Conservation (phyloP, 169 alveolate species). For the Cryptosporidium sp. region DNA sequence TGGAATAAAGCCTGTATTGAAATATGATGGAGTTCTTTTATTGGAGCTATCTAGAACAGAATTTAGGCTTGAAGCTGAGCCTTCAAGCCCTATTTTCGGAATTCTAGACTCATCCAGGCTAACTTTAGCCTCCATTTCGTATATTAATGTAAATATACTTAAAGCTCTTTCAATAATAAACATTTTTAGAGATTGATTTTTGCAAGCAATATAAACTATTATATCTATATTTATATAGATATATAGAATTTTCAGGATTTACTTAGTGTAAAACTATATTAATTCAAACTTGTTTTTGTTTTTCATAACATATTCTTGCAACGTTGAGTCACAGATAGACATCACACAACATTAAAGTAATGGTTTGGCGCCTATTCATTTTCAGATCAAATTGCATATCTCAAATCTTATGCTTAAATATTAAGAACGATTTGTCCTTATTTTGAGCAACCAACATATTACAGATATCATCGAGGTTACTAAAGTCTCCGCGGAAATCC, state of each 20-base stretch:
- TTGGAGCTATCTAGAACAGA: not conserved
- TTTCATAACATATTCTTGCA: not conserved
- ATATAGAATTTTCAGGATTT: not conserved
- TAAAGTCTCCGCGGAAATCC: not conserved
- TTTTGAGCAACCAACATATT: not conserved
- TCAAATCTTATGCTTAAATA: too few relatives aligned
- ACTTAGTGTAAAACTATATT: not conserved
- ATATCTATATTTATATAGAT: not conserved
- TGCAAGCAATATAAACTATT: not conserved
- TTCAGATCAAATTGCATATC: conserved; percentile 10
- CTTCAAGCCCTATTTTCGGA: not conserved
- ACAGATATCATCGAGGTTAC: too few relatives aligned
- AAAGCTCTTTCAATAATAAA: conserved; percentile 66
- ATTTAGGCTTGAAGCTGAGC: not conserved
- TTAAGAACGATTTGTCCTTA: too few relatives aligned
- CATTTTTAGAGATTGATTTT: not conserved
- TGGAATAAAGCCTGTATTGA: conserved; percentile 15
- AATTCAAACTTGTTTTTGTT: not conserved
- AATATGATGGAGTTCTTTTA: not conserved
- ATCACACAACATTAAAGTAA: conserved; percentile 49
- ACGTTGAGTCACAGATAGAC: conserved; percentile 46
- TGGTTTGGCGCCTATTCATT: conserved; percentile 53
- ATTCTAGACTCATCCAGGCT: conserved; percentile 3
- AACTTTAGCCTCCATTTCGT: conserved; percentile 34
- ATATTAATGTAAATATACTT: conserved; percentile 42